A percentile compares a stretch with the other conserved stretches of the same genome.
Conservation (phyloP, 2,329 filamentous ascomycete genomes). For the Cladosporium sp. region DNA sequence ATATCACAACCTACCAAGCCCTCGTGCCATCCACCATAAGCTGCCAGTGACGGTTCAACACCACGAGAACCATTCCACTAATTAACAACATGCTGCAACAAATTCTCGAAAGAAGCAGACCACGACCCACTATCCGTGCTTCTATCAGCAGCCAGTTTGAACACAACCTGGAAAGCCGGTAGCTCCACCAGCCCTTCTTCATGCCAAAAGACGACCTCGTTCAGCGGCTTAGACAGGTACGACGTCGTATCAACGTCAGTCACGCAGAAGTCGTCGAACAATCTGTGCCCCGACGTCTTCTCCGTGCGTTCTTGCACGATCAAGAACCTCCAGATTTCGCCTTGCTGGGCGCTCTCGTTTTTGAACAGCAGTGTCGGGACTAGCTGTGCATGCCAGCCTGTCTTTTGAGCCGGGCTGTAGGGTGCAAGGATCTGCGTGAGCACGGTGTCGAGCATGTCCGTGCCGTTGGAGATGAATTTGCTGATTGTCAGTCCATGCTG, state of each 20-base stretch:
- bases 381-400: slow-evolving; percentile 29
- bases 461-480: slow-evolving; percentile 30
- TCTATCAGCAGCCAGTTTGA: slow-evolving; percentile 17
- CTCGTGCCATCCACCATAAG: neutral
- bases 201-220: slow-evolving; percentile 34
- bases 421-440: neutral
- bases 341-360: slow-evolving; percentile 26
- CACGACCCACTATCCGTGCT: neutral
- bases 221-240: slow-evolving; percentile 32
- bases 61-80: neutral
- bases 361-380: slow-evolving; percentile 32
- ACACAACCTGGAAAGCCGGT: slow-evolving; percentile 29
- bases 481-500: slow-evolving; percentile 27
- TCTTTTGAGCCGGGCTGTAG: neutral
- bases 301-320: slow-evolving; percentile 22
- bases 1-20: neutral
- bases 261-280: slow-evolving; percentile 24
- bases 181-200: slow-evolving; percentile 28
- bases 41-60: neutral
- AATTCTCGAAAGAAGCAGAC: neutral
- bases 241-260: slow-evolving; percentile 28
- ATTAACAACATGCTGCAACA: neutral
- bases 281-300: neutral
- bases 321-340: slow-evolving; percentile 33
- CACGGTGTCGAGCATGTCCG: slow-evolving; percentile 24